Evolutionary conservation across 768 basidiomycete species (phyloP), one percentile per base, ranked within the genome.

Genomic region (Aureoboletus auriporus): DNA sequence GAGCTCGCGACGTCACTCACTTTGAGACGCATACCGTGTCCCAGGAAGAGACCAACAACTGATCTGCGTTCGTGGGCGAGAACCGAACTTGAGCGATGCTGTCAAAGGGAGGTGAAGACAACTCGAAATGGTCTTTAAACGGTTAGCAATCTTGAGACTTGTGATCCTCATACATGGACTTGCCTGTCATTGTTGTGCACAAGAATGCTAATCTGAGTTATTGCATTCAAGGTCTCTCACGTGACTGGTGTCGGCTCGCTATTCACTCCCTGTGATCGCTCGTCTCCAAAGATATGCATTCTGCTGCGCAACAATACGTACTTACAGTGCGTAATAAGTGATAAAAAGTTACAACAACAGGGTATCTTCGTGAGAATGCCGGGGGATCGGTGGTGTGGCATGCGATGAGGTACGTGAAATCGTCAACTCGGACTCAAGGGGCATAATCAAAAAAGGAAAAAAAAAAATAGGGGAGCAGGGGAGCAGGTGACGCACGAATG

Each of bases 41-140:
- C 95, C 95, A 98, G 51, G 89, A 86, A 11, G 90, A 82, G 14
- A 89, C 89, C 0, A 97, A 70, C 1, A 98, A 70, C 16, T 86
- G 83, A 46, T 86, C 76, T 3, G 93, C 84, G 63, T 87, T 80
- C 4, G 76, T 75, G 1, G 92, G 88, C 17, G 92, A 90, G 67
- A 88, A 97, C 29, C 79, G 76, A 27, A 97, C 71, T 34, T 82
- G 76, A 3, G 91, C 88, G 42, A 95, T 78, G 57, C 86, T 87
- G 69, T 96, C 93, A 57, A 90, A 86, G 0, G 92, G 92, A 0
- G 90, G 83, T 0, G 84, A 82, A 6, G 74, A 69, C 30, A 84
- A 61, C 54, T 78, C 78, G 8, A 68, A 51, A 55, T 76, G 68
- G 33, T 69, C 69, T 64, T 51, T 9, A 9, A 8, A 29, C 8